phyloP scores from a whole-genome alignment of 164 flowering plant genomes.

The Berberis thunbergii region DNA sequence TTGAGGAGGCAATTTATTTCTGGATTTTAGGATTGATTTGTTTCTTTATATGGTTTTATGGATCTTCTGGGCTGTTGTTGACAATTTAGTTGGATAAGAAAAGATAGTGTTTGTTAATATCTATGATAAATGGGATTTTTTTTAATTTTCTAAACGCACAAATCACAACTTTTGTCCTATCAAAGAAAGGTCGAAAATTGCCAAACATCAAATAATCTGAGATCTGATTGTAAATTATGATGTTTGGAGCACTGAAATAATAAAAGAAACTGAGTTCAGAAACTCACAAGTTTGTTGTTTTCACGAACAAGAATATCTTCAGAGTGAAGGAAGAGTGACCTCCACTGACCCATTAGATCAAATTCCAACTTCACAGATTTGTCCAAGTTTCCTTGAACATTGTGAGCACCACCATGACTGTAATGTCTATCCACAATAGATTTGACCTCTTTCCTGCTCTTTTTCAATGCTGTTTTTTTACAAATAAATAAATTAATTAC shows the following conservation, averaged over 20 bases:
- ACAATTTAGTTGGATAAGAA: no score
- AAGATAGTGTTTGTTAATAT: no score
- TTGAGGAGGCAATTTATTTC: no score
- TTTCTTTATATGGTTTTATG: no score
- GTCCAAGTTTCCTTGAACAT: constrained; percentile 21
- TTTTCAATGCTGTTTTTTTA: constrained; percentile 42
- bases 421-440: constrained; percentile 34
- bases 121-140: no score
- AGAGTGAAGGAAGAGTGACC: constrained; percentile 62
- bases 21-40: no score
- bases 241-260: not conserved
- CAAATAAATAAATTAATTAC: not conserved
- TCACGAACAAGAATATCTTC: constrained; percentile 49
- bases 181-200: no score
- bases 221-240: no score
- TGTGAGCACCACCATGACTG: constrained; percentile 18
- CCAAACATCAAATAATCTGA: no score
- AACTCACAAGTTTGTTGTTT: constrained; percentile 65
- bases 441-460: constrained; percentile 67
- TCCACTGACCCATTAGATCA: constrained; percentile 68
- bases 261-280: not conserved
- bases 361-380: constrained; percentile 37
- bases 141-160: no score
- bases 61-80: no score
- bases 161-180: no score